Base-by-base conservation (phyloP, 768 basidiomycete species). In the Rhizopogon vulgaris region DNA sequence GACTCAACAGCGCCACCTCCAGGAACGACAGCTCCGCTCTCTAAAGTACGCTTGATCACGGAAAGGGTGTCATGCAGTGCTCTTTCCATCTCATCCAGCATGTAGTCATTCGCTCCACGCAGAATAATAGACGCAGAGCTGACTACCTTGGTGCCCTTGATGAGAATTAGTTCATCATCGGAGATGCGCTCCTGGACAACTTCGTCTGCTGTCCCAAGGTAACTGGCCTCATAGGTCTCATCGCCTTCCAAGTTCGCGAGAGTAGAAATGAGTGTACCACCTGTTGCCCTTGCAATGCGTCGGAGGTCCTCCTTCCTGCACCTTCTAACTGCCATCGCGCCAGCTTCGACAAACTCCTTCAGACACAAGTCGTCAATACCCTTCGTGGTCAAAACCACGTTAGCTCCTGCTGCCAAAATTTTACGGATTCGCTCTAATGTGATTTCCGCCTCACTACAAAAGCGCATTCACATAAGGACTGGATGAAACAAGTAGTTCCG, bases 31-130 rank as follows among this genome's bases (percentile, higher is more conserved):
- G 87, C 71, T 8, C 95, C 96, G 60, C 93, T 94, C 76, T 99
- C 96, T 42, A 98, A 72, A 5, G 96, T 98, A 52, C 95, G 82
- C 75, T 99, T 99, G 74, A 97, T 92, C 61, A 96, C 80, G 27
- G 90, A 95, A 56, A 98, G 70, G 2, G 90, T 89, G 67, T 99
- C 96, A 65, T 99, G 95, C 60, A 98, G 69, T 0, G 92, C 87
- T 43, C 96, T 78, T 72, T 99, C 96, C 96, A 98, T 99, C 77
- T 99, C 96, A 67, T 99, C 96, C 60, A 98, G 73, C 90, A 97
- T 94, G 69, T 95, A 97, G 69, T 99, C 96, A 69, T 98, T 99
- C 27, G 96, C 96, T 41, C 96, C 96, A 50, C 96, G 82, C 53
- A 99, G 76, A 52, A 99, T 82, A 62, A 99, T 89, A 17, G 94